Evolutionary conservation across 2,329 filamentous ascomycete genomes (phyloP), one percentile per base, ranked within the genome.

Genomic region (Didymella segeticola): DNA sequence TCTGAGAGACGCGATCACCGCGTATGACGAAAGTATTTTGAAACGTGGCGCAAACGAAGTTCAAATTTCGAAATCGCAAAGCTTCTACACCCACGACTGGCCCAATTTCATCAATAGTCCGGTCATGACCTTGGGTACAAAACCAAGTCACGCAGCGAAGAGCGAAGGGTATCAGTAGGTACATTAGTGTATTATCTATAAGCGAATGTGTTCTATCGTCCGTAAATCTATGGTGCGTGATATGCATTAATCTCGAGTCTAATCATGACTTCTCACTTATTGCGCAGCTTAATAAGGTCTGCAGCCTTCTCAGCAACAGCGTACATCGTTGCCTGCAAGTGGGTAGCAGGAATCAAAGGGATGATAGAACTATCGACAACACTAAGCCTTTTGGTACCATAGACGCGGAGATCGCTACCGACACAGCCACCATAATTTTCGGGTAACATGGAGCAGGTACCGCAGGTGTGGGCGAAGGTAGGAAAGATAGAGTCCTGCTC

Each of bases 41-140:
- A 64, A 65, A 19, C 57, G 70, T 14, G 70, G 69, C 7, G 57
- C 60, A 25, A 62, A 70, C 23, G 69, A 72, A 38, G 68, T 72
- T 1, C 69, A 71, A 23, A 71, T 72, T 4, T 68, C 63, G 1
- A 72, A 72, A 43, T 57, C 58, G 2, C 67, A 71, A 41, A 69
- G 66, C 1, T 70, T 72, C 42, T 71, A 66, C 29, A 72, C 68
- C 6, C 69, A 72, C 48, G 67, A 72, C 54, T 66, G 69, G 53
- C 63, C 63, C 0, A 66, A 68, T 5, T 70, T 72, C 22, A 58
- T 64, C 3, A 67, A 72, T 27, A 67, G 62, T 22, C 69, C 70
- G 0, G 66, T 72, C 1, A 66, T 71, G 33, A 66, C 61, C 27
- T 54, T 72, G 17, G 69, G 68, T 1, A 72, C 68, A 11, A 69